Percentiles rank a stretch among this genome's conserved stretches.
Conservation (phyloP, 2,329 filamentous ascomycete genomes). For the Aureobasidium sp. region DNA sequence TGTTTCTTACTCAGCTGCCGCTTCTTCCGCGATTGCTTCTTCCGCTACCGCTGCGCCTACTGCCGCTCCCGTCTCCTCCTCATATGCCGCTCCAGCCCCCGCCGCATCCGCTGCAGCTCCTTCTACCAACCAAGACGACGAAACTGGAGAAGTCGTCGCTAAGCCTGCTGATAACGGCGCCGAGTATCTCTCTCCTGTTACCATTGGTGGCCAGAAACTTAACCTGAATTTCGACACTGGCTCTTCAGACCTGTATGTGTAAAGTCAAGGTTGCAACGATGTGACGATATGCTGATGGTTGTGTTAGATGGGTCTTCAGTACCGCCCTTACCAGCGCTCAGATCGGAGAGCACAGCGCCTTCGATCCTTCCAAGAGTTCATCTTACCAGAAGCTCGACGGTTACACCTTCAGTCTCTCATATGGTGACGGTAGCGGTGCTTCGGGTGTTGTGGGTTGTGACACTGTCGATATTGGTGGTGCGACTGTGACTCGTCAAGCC, state of each 20-base stretch:
- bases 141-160: conserved; percentile 51
- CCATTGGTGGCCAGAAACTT: conserved; percentile 60
- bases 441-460: conserved; percentile 60
- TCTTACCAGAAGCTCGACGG: conserved; percentile 43
- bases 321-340: conserved; percentile 42
- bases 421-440: conserved; percentile 59
- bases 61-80: background rate
- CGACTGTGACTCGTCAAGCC: conserved; percentile 53
- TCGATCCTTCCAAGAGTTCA: conserved; percentile 44
- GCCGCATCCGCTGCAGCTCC: background rate
- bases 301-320: conserved; percentile 59
- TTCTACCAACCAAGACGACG: conserved; percentile 15
- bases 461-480: conserved; percentile 58
- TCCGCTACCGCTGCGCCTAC: background rate
- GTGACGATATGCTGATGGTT: background rate
- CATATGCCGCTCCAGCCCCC: background rate
- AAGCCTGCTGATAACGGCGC: conserved; percentile 57
- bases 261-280: background rate
- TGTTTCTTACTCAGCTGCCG: background rate
- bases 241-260: conserved; percentile 58
- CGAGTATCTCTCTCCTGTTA: conserved; percentile 62
- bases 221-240: conserved; percentile 70
- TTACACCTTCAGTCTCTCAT: conserved; percentile 54
- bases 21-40: background rate
- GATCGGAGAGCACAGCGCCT: conserved; percentile 48